Base-by-base conservation (phyloP, 1,284 basidiomycete species). In the Ceratobasidium sp. region DNA sequence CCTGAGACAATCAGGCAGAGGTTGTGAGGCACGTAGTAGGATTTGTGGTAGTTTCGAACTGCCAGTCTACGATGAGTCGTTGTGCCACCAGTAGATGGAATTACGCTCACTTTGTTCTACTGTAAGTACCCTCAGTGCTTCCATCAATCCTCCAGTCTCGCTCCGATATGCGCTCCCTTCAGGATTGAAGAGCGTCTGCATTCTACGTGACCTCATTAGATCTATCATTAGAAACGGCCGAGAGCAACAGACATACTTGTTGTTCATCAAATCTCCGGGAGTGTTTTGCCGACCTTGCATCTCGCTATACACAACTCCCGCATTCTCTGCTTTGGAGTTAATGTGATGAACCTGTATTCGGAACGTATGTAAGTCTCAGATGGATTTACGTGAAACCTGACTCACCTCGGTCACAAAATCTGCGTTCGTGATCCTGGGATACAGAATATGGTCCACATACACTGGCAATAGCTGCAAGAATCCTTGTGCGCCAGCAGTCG, bases 231-330 rank as follows among this genome's bases (percentile, higher is more conserved):
- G 1, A 6, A 6, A 20, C 37, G 10, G n/a, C 10, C 53, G 10
- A 31, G 5, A 23, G 17, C 3, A 81, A n/a, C n/a, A n/a, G n/a
- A n/a, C 84, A 75, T 81, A 95, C 94, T 90, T 86, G 58, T 97
- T 88, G 66, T 92, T 90, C 93, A 99, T 97, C 54, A 98, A 86
- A 85, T 98, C 96, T 15, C 90, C 91, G 0, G 94, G 90, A 4
- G 94, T 95, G 82, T 99, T 99, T 85, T 99, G 94, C 64, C 97
- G 89, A 0, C 96, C 98, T 86, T 99, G 97, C 98, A 99, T 99
- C 85, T 97, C 94, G 81, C 93, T 95, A 83, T 97, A 98, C 35
- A 99, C 98, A 2, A 99, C 98, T 61, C 98, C 98, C 11, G 95
- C 94, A 82, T 99, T 91, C 81, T 97, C 91, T 4, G 95, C 97